Evolutionary conservation across 169 alveolate genomes (phyloP).

Genomic region (Plasmodium vivax): DNA sequence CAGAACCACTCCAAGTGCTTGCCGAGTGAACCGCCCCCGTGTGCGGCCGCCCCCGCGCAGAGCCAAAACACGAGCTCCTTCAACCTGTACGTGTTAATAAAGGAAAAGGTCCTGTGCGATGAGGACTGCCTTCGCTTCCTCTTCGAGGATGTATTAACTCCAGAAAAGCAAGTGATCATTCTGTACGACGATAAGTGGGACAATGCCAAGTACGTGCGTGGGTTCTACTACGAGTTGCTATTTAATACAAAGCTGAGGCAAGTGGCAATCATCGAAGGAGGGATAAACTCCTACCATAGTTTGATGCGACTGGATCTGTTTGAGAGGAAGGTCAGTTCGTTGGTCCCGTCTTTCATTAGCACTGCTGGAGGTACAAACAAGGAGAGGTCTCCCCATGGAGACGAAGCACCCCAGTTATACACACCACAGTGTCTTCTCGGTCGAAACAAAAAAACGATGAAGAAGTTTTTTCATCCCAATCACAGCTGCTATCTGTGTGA

Average conservation of each 20-base stretch:
- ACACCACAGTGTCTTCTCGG: background rate
- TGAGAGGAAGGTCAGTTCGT: no score
- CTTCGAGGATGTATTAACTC: conserved; percentile 7
- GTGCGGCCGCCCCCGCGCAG: background rate
- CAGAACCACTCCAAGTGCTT: background rate
- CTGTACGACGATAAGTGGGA: conserved; percentile 38
- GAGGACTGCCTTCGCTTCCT: background rate
- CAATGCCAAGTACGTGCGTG: conserved; percentile 40
- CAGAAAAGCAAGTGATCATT: conserved; percentile 15
- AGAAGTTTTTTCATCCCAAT: background rate
- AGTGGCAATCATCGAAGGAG: conserved; percentile 69
- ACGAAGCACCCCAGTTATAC: background rate
- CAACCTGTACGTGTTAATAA: conserved; percentile 48
- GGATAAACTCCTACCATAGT: conserved; percentile 60
- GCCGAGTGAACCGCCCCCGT: background rate
- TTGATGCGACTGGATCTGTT: background rate
- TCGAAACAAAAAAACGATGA: background rate
- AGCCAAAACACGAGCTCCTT: conserved; percentile 41
- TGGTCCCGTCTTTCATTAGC: background rate
- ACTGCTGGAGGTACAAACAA: background rate
- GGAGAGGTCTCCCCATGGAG: background rate
- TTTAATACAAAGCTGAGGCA: conserved; percentile 11
- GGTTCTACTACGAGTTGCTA: conserved; percentile 28
- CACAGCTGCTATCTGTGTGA: conserved; percentile 36
- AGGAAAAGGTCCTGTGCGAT: conserved; percentile 54